Percentiles rank a stretch among this genome's conserved stretches.
These are phyloP conservation scores for Chamaenerion angustifolium DNA, from an alignment of 345 rosid species.

Conservation along the genomic window DNA sequence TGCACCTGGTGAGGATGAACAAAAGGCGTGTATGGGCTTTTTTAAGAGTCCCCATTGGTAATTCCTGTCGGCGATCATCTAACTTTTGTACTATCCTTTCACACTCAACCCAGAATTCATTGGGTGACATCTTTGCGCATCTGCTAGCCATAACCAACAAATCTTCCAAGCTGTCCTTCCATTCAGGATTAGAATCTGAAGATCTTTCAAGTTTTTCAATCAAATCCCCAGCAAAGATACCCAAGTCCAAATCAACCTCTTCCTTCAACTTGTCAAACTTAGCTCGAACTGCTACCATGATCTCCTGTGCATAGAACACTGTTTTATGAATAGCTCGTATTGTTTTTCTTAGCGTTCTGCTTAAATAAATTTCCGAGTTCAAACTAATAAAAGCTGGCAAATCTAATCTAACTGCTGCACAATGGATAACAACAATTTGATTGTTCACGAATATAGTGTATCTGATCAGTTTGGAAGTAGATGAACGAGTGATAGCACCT, in stretches of 20 bases:
- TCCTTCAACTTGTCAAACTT: constrained; percentile 84
- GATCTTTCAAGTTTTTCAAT: constrained; percentile 67
- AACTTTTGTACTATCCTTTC: constrained; percentile 80
- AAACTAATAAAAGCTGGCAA: no score
- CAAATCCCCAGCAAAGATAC: constrained; percentile 78
- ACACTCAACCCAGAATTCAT: constrained; percentile 78
- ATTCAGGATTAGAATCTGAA: constrained; percentile 46
- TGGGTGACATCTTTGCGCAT: constrained; percentile 74
- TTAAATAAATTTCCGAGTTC: no score
- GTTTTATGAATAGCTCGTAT: no score
- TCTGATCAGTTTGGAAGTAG: no score
- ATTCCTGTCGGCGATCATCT: constrained; percentile 86
- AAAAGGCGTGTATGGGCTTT: constrained; percentile 89
- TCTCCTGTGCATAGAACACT: constrained; percentile 32
- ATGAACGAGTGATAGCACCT: constrained; percentile 16
- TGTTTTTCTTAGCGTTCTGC: no score
- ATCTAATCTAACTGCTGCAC: no score
- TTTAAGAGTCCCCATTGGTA: constrained; percentile 80
- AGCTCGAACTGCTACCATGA: constrained; percentile 62
- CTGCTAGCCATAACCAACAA: constrained; percentile 57
- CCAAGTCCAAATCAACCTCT: constrained; percentile 82
- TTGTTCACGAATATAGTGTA: no score
- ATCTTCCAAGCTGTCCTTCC: constrained; percentile 71
- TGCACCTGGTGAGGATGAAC: constrained; percentile 86
- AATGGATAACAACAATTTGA: no score